These are phyloP conservation scores for Sordariomycetes sp. DNA, from an alignment of 2,329 filamentous ascomycete species.

Conservation along the genomic window DNA sequence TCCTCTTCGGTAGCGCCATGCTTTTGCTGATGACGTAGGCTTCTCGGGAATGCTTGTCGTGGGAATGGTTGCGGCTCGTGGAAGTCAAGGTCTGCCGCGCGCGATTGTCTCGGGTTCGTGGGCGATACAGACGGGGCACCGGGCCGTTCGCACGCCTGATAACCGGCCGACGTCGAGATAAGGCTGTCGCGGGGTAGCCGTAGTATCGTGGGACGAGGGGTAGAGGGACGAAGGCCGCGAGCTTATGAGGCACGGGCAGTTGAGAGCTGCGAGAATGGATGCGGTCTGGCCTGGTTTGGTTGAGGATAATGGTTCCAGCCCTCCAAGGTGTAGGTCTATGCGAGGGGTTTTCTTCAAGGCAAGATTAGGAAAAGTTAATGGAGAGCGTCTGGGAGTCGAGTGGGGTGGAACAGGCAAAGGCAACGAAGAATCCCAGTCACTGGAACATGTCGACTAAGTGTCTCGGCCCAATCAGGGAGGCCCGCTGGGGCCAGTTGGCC, in stretches of 20 bases:
- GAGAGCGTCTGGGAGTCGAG: neutral
- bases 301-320: neutral
- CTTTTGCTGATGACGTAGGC: neutral
- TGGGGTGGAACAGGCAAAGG: neutral
- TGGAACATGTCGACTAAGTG: too few relatives aligned
- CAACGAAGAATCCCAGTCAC: neutral
- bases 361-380: neutral
- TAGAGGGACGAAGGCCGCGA: neutral
- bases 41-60: neutral
- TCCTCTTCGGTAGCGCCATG: slow-evolving; percentile 85
- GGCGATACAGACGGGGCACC: too few relatives aligned
- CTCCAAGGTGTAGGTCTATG: neutral
- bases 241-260: neutral
- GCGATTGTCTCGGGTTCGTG: slow-evolving; percentile 5
- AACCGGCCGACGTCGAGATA: neutral
- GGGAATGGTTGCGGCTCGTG: neutral
- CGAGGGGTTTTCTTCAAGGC: neutral
- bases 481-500: neutral
- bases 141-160: neutral
- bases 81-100: neutral
- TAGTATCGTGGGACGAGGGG: neutral
- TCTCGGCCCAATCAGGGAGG: neutral
- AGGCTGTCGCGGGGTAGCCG: slow-evolving; percentile 4
- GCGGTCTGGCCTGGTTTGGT: neutral
- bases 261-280: neutral